Conservation (phyloP, 2,329 filamentous ascomycete genomes). For the Chaetomium sp. region DNA sequence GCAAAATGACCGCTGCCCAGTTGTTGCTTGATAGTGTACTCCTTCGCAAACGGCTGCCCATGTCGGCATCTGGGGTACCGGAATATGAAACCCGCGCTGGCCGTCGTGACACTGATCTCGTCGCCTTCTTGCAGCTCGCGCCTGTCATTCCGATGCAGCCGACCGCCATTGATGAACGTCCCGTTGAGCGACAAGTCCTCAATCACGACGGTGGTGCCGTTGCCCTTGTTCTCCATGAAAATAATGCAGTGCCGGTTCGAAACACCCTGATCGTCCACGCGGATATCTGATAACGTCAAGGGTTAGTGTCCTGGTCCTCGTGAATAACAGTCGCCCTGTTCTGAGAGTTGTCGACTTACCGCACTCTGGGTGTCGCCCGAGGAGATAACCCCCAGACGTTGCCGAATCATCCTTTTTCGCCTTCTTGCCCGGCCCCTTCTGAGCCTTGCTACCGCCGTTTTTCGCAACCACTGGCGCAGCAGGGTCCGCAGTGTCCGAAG, state of each 20-base stretch:
- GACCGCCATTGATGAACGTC: slow-evolving; percentile 88
- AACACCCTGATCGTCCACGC: slow-evolving; percentile 69
- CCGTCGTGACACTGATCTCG: slow-evolving; percentile 72
- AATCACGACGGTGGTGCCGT: slow-evolving; percentile 60
- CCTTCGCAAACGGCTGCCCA: slow-evolving; percentile 73
- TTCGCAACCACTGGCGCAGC: slow-evolving; percentile 19
- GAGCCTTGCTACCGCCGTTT: slow-evolving; percentile 33
- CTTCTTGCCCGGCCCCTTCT: slow-evolving; percentile 46
- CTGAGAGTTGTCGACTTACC: slow-evolving; percentile 48
- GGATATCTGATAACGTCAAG: slow-evolving; percentile 50
- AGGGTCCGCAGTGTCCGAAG: slow-evolving; percentile 38
- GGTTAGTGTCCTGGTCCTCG: slow-evolving; percentile 17
- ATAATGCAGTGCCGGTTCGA: slow-evolving; percentile 72
- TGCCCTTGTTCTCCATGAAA: slow-evolving; percentile 32
- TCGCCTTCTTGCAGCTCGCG: slow-evolving; percentile 84
- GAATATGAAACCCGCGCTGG: slow-evolving; percentile 77
- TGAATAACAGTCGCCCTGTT: background rate
- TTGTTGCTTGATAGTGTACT: slow-evolving; percentile 64
- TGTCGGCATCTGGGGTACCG: slow-evolving; percentile 72
- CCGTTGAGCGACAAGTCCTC: slow-evolving; percentile 95
- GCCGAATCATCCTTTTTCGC: slow-evolving; percentile 55
- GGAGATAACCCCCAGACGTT: slow-evolving; percentile 76
- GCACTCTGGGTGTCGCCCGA: slow-evolving; percentile 90
- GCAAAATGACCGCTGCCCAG: slow-evolving; percentile 25
- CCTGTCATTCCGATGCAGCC: slow-evolving; percentile 86